These are phyloP conservation scores for Russula vinacea DNA, from an alignment of 768 basidiomycete genomes.

Conservation along the genomic window DNA sequence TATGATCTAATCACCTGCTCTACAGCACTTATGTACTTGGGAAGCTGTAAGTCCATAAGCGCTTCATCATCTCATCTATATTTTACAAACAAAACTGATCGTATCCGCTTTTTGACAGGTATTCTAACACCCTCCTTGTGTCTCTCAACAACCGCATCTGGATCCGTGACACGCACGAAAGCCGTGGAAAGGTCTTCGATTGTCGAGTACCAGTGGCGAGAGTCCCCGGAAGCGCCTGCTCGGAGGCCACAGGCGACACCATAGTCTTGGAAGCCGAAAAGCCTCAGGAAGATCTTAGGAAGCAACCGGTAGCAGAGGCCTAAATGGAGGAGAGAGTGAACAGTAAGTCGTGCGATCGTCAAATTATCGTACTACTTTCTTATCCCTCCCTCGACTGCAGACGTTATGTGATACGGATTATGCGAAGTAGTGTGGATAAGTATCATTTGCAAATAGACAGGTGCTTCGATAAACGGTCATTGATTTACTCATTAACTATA, in stretches of 20 bases:
- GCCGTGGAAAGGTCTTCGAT: background rate
- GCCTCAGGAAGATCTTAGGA: background rate
- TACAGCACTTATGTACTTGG: slow-evolving; percentile 14
- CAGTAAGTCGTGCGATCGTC: background rate
- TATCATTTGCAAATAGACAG: no score
- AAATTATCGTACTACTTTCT: no score
- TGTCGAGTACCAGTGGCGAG: no score
- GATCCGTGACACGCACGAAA: background rate
- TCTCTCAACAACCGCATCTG: slow-evolving; percentile 30
- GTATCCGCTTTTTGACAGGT: slow-evolving; percentile 5
- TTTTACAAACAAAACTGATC: background rate
- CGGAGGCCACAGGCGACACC: background rate
- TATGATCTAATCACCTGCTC: background rate
- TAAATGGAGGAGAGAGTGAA: background rate
- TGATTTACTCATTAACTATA: background rate
- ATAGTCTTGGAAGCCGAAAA: background rate
- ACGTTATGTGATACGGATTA: no score
- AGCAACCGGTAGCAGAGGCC: background rate
- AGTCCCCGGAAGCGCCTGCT: no score
- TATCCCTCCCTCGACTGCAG: no score
- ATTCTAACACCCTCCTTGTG: slow-evolving; percentile 34
- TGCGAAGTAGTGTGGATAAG: no score
- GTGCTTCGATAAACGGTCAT: background rate
- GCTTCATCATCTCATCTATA: background rate
- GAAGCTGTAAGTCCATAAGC: slow-evolving; percentile 14